These are phyloP conservation scores for Rhododendron ferrugineum DNA, from an alignment of 148 eudicot genomes.

Conservation along the genomic window DNA sequence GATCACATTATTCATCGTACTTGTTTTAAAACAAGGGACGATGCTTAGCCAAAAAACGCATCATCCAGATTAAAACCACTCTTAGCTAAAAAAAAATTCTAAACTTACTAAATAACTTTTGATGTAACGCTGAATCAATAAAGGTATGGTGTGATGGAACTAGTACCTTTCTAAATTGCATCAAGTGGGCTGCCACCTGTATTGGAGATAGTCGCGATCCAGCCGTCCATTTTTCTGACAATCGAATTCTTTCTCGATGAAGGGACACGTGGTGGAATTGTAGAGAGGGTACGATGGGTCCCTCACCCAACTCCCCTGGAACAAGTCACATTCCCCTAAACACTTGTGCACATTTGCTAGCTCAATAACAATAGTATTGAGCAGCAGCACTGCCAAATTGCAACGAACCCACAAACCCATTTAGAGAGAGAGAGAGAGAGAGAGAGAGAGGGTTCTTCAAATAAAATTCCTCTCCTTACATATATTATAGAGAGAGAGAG, in stretches of 20 bases:
- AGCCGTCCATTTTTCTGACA: constrained; percentile 44
- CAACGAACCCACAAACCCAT: neutral
- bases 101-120: too few species aligned
- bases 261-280: constrained; percentile 34
- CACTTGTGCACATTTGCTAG: neutral
- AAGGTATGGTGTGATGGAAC: neutral
- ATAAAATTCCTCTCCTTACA: neutral
- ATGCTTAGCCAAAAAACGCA: too few species aligned
- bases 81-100: too few species aligned
- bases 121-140: too few species aligned
- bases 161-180: constrained; percentile 47
- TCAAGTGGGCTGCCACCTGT: constrained; percentile 43
- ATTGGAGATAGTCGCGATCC: constrained; percentile 37
- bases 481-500: neutral
- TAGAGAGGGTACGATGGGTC: constrained; percentile 40
- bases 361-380: neutral
- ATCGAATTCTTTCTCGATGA: constrained; percentile 43
- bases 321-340: constrained; percentile 34
- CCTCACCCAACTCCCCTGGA: constrained; percentile 48
- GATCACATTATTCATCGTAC: too few species aligned
- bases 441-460: neutral
- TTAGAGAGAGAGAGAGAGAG: neutral
- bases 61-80: neutral
- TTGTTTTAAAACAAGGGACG: too few species aligned
- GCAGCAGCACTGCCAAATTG: neutral